Evolutionary conservation across 2,329 filamentous ascomycete genomes (phyloP).

Genomic region (Metarhizium humberi): DNA sequence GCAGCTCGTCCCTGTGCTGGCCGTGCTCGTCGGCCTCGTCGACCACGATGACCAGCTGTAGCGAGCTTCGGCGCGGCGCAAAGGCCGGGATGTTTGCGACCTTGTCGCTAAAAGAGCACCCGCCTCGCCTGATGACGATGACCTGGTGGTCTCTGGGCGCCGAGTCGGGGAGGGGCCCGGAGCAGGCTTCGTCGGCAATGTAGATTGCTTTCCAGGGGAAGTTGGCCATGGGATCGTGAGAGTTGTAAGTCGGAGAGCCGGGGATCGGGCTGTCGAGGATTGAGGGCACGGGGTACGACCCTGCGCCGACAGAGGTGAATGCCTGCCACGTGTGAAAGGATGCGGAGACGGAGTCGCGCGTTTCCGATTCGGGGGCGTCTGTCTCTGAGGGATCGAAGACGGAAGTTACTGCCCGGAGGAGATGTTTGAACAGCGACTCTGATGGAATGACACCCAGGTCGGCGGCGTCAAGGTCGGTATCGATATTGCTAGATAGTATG

Average conservation of each 20-base stretch:
- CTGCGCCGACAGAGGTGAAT: slow-evolving; percentile 42
- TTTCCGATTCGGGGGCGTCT: slow-evolving; percentile 18
- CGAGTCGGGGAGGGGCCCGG: slow-evolving; percentile 41
- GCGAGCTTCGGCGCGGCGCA: slow-evolving; percentile 45
- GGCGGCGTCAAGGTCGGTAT: neutral
- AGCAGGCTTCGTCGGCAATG: slow-evolving; percentile 61
- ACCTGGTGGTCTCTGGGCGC: slow-evolving; percentile 57
- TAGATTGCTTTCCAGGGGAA: slow-evolving; percentile 65
- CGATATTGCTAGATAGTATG: neutral
- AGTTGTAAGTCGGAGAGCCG: slow-evolving; percentile 31
- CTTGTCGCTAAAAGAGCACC: slow-evolving; percentile 78
- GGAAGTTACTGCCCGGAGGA: slow-evolving; percentile 37
- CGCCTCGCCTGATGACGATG: slow-evolving; percentile 72
- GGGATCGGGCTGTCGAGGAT: slow-evolving; percentile 45
- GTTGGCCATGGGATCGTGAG: slow-evolving; percentile 25
- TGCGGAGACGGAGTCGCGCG: slow-evolving; percentile 23
- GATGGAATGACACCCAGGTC: slow-evolving; percentile 11
- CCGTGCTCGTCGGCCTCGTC: slow-evolving; percentile 25
- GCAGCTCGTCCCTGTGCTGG: slow-evolving; percentile 19
- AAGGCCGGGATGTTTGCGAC: slow-evolving; percentile 76
- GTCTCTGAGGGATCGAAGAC: slow-evolving; percentile 29
- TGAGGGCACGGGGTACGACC: slow-evolving; percentile 62
- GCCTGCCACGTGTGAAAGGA: slow-evolving; percentile 39
- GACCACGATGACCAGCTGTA: slow-evolving; percentile 78
- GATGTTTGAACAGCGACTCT: slow-evolving; percentile 35